phyloP scores from a whole-genome alignment of 2,329 filamentous ascomycete genomes.

The Triangularia verruculosa region DNA sequence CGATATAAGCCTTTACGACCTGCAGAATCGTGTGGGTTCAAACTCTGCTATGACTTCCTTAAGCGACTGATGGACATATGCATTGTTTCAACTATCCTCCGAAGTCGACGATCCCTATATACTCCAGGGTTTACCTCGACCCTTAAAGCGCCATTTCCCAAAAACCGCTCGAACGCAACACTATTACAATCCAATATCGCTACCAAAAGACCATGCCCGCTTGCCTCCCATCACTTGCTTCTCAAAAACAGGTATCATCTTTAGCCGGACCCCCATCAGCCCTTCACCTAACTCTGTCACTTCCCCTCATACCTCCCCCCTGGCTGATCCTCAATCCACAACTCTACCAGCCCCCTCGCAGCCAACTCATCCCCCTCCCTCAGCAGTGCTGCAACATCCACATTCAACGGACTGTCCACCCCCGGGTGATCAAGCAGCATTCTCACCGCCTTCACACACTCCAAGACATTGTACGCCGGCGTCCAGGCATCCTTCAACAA shows the following conservation, averaged over 20 bases:
- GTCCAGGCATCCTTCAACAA: constrained; percentile 78
- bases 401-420: constrained; percentile 72
- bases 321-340: constrained; percentile 51
- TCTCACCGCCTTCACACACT: constrained; percentile 69
- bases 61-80: too few relatives aligned
- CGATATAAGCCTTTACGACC: background rate
- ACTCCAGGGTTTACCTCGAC: background rate
- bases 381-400: constrained; percentile 72
- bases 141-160: background rate
- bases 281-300: constrained; percentile 21
- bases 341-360: constrained; percentile 67
- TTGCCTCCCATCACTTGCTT: background rate
- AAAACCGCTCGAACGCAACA: background rate
- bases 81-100: background rate
- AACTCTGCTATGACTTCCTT: background rate
- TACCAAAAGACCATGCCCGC: background rate
- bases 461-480: constrained; percentile 76
- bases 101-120: background rate
- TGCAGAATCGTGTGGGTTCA: background rate
- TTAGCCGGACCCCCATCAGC: background rate
- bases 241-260: background rate
- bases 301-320: constrained; percentile 49
- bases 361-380: constrained; percentile 66
- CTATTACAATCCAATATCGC: background rate
- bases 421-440: constrained; percentile 67